Conservation (phyloP, 345 rosid genomes). For the Durio zibethinus region DNA sequence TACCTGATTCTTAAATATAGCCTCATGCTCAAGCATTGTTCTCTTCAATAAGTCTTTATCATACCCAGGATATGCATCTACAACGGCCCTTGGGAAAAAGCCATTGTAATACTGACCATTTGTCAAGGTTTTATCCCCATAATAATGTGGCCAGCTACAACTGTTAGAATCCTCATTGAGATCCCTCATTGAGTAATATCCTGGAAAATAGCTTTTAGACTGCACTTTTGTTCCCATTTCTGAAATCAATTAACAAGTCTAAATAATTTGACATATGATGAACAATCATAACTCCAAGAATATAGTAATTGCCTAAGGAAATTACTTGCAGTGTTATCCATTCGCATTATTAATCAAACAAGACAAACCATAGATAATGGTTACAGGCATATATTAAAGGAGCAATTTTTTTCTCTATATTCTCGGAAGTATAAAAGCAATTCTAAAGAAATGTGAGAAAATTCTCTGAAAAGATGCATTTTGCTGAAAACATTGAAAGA, state of each 20-base stretch:
- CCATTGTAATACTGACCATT: slow-evolving; percentile 53
- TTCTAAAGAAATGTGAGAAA: no score
- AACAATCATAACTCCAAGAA: neutral
- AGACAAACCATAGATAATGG: neutral
- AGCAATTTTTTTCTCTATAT: neutral
- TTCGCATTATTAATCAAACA: neutral
- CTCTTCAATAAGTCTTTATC: slow-evolving; percentile 63
- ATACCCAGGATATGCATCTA: slow-evolving; percentile 43
- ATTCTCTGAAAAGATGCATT: neutral
- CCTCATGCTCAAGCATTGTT: slow-evolving; percentile 85
- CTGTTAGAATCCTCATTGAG: slow-evolving; percentile 58
- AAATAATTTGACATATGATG: neutral
- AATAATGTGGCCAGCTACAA: slow-evolving; percentile 55
- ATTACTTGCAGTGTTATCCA: neutral
- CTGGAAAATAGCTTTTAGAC: slow-evolving; percentile 61
- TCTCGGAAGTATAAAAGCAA: neutral
- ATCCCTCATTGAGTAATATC: slow-evolving; percentile 67
- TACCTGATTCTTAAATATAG: slow-evolving; percentile 82
- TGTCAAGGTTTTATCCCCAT: slow-evolving; percentile 43
- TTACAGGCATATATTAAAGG: neutral
- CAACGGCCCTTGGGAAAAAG: slow-evolving; percentile 36
- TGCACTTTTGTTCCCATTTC: slow-evolving; percentile 83
- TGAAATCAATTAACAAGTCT: slow-evolving; percentile 26
- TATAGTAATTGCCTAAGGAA: neutral
- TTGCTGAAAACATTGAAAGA: neutral